Conservation (phyloP, 2,329 filamentous ascomycete species). For the Penicillium psychrosexuale region DNA sequence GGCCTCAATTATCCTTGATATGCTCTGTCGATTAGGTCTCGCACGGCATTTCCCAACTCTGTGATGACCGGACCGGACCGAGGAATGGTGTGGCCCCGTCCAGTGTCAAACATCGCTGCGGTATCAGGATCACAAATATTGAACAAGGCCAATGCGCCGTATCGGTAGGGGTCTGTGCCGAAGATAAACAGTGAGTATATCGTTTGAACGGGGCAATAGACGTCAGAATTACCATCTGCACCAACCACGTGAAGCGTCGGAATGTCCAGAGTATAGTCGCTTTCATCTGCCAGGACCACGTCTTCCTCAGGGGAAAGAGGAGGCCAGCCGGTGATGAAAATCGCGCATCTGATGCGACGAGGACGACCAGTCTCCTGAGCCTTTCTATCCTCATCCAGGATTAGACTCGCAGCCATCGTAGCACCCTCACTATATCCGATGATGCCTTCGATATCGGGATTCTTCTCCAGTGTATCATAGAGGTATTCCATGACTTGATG, state of each 20-base stretch:
- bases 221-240: slow-evolving; percentile 23
- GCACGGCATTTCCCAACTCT: slow-evolving; percentile 19
- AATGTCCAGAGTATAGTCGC: slow-evolving; percentile 39
- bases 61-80: slow-evolving; percentile 31
- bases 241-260: slow-evolving; percentile 44
- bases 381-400: slow-evolving; percentile 51
- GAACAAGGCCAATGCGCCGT: slow-evolving; percentile 60
- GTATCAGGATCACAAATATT: slow-evolving; percentile 60
- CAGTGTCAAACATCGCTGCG: slow-evolving; percentile 62
- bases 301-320: slow-evolving; percentile 35
- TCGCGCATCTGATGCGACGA: slow-evolving; percentile 44
- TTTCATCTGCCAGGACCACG: slow-evolving; percentile 41
- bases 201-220: slow-evolving; percentile 10
- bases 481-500: slow-evolving; percentile 30
- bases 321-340: slow-evolving; percentile 52
- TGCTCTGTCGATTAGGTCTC: slow-evolving; percentile 12
- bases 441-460: slow-evolving; percentile 50
- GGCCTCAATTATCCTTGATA: not conserved
- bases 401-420: slow-evolving; percentile 52
- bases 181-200: not conserved
- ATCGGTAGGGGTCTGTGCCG: slow-evolving; percentile 55
- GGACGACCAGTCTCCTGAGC: slow-evolving; percentile 35
- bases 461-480: slow-evolving; percentile 45
- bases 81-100: slow-evolving; percentile 62
- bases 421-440: slow-evolving; percentile 62